Base-by-base conservation (phyloP, 108 stramenopile species). In the Cylindrotheca closterium region DNA sequence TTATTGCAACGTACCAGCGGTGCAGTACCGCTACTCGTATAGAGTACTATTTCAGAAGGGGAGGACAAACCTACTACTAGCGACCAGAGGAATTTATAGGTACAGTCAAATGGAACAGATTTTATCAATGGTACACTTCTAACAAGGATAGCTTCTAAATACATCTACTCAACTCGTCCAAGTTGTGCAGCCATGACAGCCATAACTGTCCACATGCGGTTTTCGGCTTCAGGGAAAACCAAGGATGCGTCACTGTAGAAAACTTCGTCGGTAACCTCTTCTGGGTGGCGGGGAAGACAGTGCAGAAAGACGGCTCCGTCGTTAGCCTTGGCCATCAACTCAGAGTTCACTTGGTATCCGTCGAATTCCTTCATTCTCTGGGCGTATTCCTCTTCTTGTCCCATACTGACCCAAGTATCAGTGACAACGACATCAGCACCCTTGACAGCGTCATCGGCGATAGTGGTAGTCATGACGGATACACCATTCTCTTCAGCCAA, bases 151-250 rank as follows among this genome's bases (percentile, higher is more conserved):
- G n/a, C n/a, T n/a, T n/a, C n/a, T n/a, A n/a, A n/a, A n/a, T n/a
- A n/a, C n/a, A n/a, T n/a, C n/a, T n/a, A n/a, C n/a, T n/a, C n/a
- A n/a, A 65, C 63, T 49, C 69, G 89, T 50, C 94, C 96, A 30
- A 96, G 70, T 77, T 96, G 93, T 33, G 96, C 92, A 24, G 90
- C 87, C 92, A 96, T 96, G 29, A 97, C 95, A 28, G 98, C 96
- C 98, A 98, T 98, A 46, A 98, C 98, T 8, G 98, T 98, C 96
- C 96, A 98, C 98, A 98, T 98, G 55, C 98, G 88, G 68, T 97
- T 97, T 61, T 97, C 98, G 5, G 98, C 98, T 72, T 99, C 96
- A 3, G 86, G 82, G 55, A 96, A 97, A 0, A 97, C 96, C 54
- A 98, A 51, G 49, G 88, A 90, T 53, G 88, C 80, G 24, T 84